These are phyloP conservation scores for Psilocybe subaeruginosa DNA, from an alignment of 768 basidiomycete species.

Conservation along the genomic window DNA sequence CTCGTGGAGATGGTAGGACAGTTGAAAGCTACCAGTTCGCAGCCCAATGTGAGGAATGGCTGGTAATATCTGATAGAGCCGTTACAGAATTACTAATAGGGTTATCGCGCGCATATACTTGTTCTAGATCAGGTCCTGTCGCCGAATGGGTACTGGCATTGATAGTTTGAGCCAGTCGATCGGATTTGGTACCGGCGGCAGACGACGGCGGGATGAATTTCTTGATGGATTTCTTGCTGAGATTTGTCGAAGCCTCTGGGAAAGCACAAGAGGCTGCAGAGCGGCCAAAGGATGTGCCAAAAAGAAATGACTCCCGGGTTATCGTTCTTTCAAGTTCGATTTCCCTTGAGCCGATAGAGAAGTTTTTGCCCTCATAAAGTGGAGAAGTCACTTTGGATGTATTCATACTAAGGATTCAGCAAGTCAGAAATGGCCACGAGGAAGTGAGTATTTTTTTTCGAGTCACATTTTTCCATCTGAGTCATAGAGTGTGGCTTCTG, in stretches of 20 bases:
- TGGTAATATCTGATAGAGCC: constrained; percentile 17
- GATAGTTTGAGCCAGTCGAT: neutral
- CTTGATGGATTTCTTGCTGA: constrained; percentile 13
- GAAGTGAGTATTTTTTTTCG: neutral
- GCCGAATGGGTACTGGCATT: neutral
- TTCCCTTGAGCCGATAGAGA: constrained; percentile 56
- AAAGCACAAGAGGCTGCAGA: neutral
- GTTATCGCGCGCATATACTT: neutral
- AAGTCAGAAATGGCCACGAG: constrained; percentile 3
- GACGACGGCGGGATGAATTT: constrained; percentile 29
- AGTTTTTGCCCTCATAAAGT: constrained; percentile 39
- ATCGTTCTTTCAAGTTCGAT: constrained; percentile 66
- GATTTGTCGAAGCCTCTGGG: neutral
- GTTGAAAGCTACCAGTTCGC: constrained; percentile 55
- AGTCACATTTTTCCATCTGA: constrained; percentile 65
- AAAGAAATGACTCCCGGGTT: constrained; percentile 56
- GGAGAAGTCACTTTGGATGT: constrained; percentile 49
- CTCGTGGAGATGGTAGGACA: neutral
- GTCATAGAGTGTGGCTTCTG: constrained; percentile 57
- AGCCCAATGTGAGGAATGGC: constrained; percentile 55
- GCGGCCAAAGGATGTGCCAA: constrained; percentile 63
- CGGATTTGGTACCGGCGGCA: neutral
- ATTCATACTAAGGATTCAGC: constrained; percentile 42
- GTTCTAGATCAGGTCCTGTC: neutral
- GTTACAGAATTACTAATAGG: neutral